Percentiles rank a stretch among this genome's conserved stretches.
Evolutionary conservation across 2,329 filamentous ascomycete genomes (phyloP).

Genomic region (Triangularia verruculosa): DNA sequence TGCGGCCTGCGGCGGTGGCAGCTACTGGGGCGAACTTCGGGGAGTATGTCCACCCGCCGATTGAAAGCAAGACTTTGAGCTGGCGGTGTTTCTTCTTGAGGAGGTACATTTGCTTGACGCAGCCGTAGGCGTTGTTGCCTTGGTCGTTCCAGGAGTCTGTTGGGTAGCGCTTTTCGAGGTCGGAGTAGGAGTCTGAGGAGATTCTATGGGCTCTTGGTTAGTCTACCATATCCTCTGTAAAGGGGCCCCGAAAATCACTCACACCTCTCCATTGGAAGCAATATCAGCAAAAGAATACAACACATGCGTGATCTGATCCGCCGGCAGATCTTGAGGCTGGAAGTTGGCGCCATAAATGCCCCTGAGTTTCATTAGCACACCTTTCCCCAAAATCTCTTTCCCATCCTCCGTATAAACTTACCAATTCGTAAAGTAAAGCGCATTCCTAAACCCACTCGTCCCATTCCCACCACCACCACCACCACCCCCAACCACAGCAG

Average conservation of each 20-base stretch:
- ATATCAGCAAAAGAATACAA: conserved; percentile 59
- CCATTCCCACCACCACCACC: neutral
- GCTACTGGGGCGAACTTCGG: conserved; percentile 64
- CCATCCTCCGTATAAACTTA: conserved; percentile 29
- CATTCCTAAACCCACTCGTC: conserved; percentile 35
- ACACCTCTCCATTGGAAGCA: conserved; percentile 45
- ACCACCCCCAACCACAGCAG: neutral
- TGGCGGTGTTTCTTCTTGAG: conserved; percentile 74
- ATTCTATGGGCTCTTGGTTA: conserved; percentile 29
- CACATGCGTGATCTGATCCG: conserved; percentile 68
- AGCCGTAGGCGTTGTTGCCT: conserved; percentile 70
- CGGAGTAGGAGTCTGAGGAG: conserved; percentile 61
- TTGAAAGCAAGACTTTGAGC: conserved; percentile 74
- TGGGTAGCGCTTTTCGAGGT: conserved; percentile 66
- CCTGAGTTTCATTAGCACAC: conserved; percentile 29
- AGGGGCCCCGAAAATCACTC: conserved; percentile 27
- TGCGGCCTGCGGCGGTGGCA: conserved; percentile 58
- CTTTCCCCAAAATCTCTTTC: neutral
- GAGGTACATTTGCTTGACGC: conserved; percentile 71
- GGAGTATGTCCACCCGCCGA: conserved; percentile 79
- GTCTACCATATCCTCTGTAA: too few species aligned
- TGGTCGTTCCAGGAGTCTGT: conserved; percentile 59
- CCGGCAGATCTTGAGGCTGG: conserved; percentile 65
- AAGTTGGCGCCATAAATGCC: conserved; percentile 46
- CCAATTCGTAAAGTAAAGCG: conserved; percentile 56